Evolutionary conservation across 139 green algal species (phyloP).

Genomic region (Picochlorum sp.): DNA sequence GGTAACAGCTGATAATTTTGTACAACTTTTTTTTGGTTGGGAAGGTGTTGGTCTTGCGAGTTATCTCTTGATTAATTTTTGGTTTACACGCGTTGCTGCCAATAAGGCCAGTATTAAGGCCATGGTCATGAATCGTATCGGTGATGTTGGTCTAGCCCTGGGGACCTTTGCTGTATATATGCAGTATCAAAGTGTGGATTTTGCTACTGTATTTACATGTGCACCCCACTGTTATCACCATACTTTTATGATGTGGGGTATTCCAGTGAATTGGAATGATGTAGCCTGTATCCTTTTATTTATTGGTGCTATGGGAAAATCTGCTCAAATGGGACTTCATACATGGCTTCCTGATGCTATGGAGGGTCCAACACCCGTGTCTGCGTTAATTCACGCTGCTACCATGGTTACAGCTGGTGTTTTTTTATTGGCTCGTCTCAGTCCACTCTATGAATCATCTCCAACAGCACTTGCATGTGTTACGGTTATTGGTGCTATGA

Average conservation of each 20-base stretch:
- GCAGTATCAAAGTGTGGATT: constrained; percentile 37
- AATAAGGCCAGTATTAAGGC: constrained; percentile 54
- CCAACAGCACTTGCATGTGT: constrained; percentile 39
- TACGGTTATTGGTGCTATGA: constrained; percentile 48
- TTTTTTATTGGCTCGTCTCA: constrained; percentile 55
- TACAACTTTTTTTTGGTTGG: constrained; percentile 62
- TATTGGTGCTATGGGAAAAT: constrained; percentile 57
- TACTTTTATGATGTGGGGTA: constrained; percentile 32
- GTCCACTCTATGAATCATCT: constrained; percentile 52
- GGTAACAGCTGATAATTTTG: constrained; percentile 48
- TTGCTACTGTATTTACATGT: constrained; percentile 37
- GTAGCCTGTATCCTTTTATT: constrained; percentile 46
- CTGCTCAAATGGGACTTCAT: constrained; percentile 58
- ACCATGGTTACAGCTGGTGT: constrained; percentile 66
- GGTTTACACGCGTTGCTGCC: constrained; percentile 53
- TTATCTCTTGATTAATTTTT: constrained; percentile 67
- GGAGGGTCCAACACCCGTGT: constrained; percentile 65
- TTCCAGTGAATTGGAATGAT: constrained; percentile 29
- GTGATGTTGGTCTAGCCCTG: constrained; percentile 49
- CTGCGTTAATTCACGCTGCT: constrained; percentile 57
- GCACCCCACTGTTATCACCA: constrained; percentile 19
- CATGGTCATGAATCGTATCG: constrained; percentile 54
- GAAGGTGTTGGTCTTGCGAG: constrained; percentile 57
- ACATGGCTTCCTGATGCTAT: constrained; percentile 64
- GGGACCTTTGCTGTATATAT: constrained; percentile 45